Base-by-base conservation (phyloP, 768 basidiomycete species). In the Leccinum subgranulosum region DNA sequence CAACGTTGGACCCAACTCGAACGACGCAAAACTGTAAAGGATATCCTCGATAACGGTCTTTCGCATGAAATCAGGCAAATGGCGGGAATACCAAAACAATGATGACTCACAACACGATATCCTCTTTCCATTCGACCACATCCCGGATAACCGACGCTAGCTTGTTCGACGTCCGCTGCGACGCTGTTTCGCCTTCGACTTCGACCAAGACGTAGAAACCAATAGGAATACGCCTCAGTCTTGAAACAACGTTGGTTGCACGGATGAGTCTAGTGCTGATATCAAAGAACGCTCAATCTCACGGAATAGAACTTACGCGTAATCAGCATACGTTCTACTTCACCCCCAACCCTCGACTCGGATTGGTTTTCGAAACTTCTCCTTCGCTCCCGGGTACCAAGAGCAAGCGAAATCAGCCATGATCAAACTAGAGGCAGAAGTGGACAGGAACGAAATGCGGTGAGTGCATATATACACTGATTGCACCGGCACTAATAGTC, bases 21-120 rank as follows among this genome's bases (percentile, higher is more conserved):
- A 60, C 12, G 59, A 58, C 5, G 59, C 59, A 50, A 39, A 0
- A 58, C 39, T 10, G 39, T 28, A 36, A 60, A 49, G 8, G 4
- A 11, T 23, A 60, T 51, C 27, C 25, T 33, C 5, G 15, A 23
- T 33, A 39, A 41, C 27, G 59, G 46, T 33, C 56, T 49, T 53
- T 41, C 17, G 17, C 5, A 4, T 11, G 48, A 28, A 6, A 9
- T 49, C 15, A 29, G 15, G 5, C 12, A 49, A n/a, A 51, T 15
- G 19, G 19, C n/a, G 11, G 12, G 23, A 27, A 14, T 2, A n/a
- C 17, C 6, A 45, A 17, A n/a, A 25, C 4, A 11, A 23, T 47
- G 23, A 27, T 17, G 25, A 23, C 46, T 9, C 15, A 48, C 46
- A 48, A 48, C 25, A 14, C 4, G 25, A 48, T 27, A 8, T 48